Percentiles rank a stretch among this genome's conserved stretches.
Evolutionary conservation across 2,329 filamentous ascomycete species (phyloP).

Genomic region (Capronia epimyces): DNA sequence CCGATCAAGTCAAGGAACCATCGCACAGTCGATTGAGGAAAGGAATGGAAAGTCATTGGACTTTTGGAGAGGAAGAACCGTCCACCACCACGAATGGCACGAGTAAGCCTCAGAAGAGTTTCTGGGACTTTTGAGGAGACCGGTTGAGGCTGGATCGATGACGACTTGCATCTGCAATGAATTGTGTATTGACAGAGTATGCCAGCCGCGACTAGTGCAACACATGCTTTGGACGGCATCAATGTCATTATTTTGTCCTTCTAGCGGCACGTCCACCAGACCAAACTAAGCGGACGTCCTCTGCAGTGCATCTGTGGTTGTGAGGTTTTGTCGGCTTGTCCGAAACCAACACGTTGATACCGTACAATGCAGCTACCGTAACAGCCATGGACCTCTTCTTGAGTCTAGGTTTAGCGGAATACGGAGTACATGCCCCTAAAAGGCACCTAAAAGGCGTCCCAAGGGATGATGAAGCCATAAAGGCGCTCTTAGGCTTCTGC

Average conservation of each 20-base stretch:
- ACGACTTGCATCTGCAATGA: background rate
- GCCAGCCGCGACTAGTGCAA: background rate
- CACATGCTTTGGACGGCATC: background rate
- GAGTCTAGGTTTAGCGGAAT: no score
- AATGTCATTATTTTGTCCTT: background rate
- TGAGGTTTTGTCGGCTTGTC: no score
- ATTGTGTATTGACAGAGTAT: background rate
- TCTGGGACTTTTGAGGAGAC: constrained; percentile 28
- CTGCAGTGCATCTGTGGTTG: no score
- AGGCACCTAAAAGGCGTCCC: no score
- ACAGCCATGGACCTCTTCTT: no score
- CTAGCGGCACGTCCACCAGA: background rate
- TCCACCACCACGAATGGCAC: constrained; percentile 4
- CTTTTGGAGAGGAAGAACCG: constrained; percentile 17
- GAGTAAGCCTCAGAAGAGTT: constrained; percentile 21
- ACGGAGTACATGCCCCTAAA: no score
- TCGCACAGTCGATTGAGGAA: constrained; percentile 17
- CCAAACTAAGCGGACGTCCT: no score
- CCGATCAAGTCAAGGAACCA: constrained; percentile 32
- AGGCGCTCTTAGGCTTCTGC: no score
- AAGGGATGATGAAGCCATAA: no score
- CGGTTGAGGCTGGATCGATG: background rate
- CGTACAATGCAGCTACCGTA: no score
- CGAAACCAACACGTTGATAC: no score
- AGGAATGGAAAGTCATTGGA: constrained; percentile 32